phyloP scores from a whole-genome alignment of 495 filamentous ascomycete genomes.

The Chaetomium tenue region DNA sequence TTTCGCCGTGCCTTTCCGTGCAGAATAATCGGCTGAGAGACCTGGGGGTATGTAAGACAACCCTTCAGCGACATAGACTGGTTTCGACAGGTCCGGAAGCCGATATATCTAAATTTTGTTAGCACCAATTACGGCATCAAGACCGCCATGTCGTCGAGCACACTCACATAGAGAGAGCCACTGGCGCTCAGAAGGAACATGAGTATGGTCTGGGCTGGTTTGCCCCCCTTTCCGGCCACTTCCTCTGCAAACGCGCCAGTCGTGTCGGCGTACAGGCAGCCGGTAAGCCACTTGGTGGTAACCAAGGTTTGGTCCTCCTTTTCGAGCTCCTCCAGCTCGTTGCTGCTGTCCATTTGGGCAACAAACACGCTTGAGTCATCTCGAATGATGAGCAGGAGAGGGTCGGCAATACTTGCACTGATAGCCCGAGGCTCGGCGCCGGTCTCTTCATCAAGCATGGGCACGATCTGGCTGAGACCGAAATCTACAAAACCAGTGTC shows the following conservation, averaged over 20 bases:
- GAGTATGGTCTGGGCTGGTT: slow-evolving; percentile 52
- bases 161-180: slow-evolving; percentile 70
- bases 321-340: slow-evolving; percentile 82
- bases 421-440: slow-evolving; percentile 71
- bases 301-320: slow-evolving; percentile 53
- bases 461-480: slow-evolving; percentile 81
- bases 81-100: slow-evolving; percentile 59
- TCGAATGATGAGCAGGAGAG: slow-evolving; percentile 79
- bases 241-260: slow-evolving; percentile 53
- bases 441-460: slow-evolving; percentile 82
- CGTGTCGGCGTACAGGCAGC: slow-evolving; percentile 72
- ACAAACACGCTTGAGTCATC: slow-evolving; percentile 77
- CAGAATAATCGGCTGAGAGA: slow-evolving; percentile 65
- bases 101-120: slow-evolving; percentile 54
- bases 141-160: neutral
- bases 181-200: slow-evolving; percentile 70
- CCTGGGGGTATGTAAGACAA: slow-evolving; percentile 76
- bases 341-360: slow-evolving; percentile 69
- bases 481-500: slow-evolving; percentile 57
- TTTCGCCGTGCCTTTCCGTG: slow-evolving; percentile 64
- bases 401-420: slow-evolving; percentile 81
- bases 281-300: slow-evolving; percentile 70
- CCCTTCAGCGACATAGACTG: slow-evolving; percentile 64
- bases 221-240: slow-evolving; percentile 43
- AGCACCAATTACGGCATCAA: neutral